Evolutionary conservation across 2,329 filamentous ascomycete species (phyloP).

Genomic region (Calonectria multiphialidica): DNA sequence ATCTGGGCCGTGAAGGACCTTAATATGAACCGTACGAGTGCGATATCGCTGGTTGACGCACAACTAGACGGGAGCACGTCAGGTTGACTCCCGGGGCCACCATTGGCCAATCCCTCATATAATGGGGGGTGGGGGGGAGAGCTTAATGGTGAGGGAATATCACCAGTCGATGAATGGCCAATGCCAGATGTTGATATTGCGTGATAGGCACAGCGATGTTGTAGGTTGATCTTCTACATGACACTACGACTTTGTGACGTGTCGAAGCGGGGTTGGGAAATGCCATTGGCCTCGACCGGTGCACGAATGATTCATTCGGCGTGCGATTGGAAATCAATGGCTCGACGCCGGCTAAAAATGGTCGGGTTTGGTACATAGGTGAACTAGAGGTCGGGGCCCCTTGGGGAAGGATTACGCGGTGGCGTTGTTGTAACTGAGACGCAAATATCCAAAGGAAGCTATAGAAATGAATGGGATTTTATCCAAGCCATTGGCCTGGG

Average conservation of each 20-base stretch:
- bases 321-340: not conserved
- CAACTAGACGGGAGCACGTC: slow-evolving; percentile 16
- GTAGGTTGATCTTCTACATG: not conserved
- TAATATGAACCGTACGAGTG: not conserved
- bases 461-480: not conserved
- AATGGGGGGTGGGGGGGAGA: not conserved
- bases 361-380: not conserved
- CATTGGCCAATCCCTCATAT: slow-evolving; percentile 12
- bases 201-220: slow-evolving; percentile 19
- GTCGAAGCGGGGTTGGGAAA: slow-evolving; percentile 12
- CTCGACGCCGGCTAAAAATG: not conserved
- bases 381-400: not conserved
- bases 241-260: slow-evolving; percentile 19
- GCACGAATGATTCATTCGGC: not conserved
- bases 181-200: slow-evolving; percentile 18
- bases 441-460: not conserved
- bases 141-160: slow-evolving; percentile 17
- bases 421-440: not conserved
- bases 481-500: not conserved
- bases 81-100: not conserved
- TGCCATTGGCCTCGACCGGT: not conserved
- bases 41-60: slow-evolving; percentile 3
- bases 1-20: not conserved
- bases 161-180: not conserved
- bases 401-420: not conserved